Evolutionary conservation across 306 rosid genomes (phyloP).

Genomic region (Sphenostylis stenocarpa): DNA sequence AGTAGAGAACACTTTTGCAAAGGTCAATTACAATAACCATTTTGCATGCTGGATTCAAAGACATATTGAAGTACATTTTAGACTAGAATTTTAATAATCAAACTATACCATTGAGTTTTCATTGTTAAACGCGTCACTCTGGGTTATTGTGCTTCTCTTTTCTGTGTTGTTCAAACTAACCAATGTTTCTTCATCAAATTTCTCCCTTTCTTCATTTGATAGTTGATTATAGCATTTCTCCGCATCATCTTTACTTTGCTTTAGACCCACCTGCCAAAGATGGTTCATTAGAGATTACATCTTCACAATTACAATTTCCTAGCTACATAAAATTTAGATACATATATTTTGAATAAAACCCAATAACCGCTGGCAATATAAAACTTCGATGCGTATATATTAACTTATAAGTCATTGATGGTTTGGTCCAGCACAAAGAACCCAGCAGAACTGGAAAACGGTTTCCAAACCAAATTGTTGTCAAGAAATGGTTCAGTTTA

Average conservation of each 20-base stretch:
- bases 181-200: slow-evolving; percentile 47
- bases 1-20: background rate
- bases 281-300: background rate
- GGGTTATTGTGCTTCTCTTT: slow-evolving; percentile 55
- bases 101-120: slow-evolving; percentile 67
- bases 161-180: slow-evolving; percentile 67
- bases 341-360: background rate
- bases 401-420: background rate
- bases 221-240: slow-evolving; percentile 31
- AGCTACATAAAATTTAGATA: background rate
- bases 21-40: slow-evolving; percentile 1
- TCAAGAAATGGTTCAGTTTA: too few species aligned
- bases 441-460: too few species aligned
- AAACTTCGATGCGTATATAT: background rate
- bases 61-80: slow-evolving; percentile 7
- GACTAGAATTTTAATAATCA: background rate
- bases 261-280: slow-evolving; percentile 33
- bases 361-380: background rate
- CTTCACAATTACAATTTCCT: background rate
- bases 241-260: slow-evolving; percentile 29
- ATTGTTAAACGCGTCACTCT: slow-evolving; percentile 61
- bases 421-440: too few species aligned
- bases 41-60: slow-evolving; percentile 16
- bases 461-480: too few species aligned
- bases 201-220: slow-evolving; percentile 34